Evolutionary conservation across 2,329 filamentous ascomycete genomes (phyloP), one percentile per base, ranked within the genome.

Genomic region (Trichoderma guizhouense): DNA sequence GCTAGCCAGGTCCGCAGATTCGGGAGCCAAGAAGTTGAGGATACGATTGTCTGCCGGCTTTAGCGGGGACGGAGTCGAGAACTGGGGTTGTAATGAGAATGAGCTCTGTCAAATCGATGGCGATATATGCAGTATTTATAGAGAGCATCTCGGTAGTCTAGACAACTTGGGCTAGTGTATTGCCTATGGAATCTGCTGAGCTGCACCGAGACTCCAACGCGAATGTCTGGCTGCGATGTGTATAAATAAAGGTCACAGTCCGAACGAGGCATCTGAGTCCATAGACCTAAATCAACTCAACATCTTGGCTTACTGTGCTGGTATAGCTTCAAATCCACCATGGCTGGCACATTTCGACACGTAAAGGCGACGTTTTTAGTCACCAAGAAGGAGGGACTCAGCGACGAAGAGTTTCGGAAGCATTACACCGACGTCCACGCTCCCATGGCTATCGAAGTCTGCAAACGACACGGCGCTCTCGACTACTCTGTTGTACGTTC

Each of bases 1-100:
- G 57, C 21, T 62, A 69, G 67, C 39, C n/a, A 62, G 57, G 53
- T 62, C 55, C 67, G 67, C 57, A 15, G 21, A 36, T 28, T 69
- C 57, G 11, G 28, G 39, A 62, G 57, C 39, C 67, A 18, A 53
- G 57, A 53, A n/a, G 12, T 15, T 7, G 26, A 51, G 11, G 12
- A 24, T 60, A 6, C 5, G 21, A 28, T 39, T 14, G 6, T 51
- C 39, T 43, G n/a, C 39, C 21, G 32, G 32, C 32, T 34, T 34
- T 34, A 11, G 32, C 32, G 32, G 11, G 32, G 36, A 21, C 28
- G 15, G n/a, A 24, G 26, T 28, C 6, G 4, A 9, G 18, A 21
- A 39, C 24, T n/a, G 21, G 3, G 26, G n/a, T 18, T 34, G 43
- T 12, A 51, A 21, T 21, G 18, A 5, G 43, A 21, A 21, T 12